Evolutionary conservation across 441 rosid species (phyloP).

Genomic region (Euphorbia neoarborescens): DNA sequence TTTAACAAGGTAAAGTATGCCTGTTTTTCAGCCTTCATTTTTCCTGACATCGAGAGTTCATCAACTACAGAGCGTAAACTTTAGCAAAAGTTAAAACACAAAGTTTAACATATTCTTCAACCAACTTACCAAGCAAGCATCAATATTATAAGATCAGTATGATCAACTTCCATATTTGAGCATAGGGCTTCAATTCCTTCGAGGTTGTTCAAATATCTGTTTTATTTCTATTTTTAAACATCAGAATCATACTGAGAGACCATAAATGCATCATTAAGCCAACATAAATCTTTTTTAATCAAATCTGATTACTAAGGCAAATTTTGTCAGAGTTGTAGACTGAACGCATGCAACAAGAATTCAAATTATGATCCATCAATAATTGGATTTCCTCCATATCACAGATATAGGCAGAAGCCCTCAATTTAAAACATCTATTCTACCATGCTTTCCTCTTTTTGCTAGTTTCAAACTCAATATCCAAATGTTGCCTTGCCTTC

Average conservation of each 20-base stretch:
- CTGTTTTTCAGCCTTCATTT: constrained; percentile 92
- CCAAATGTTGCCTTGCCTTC: not conserved
- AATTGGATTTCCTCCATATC: not conserved
- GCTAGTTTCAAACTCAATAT: not conserved
- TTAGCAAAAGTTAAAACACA: not conserved
- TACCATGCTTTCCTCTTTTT: not conserved
- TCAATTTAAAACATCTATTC: not conserved
- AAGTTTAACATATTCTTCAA: constrained; percentile 3
- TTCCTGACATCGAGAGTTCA: constrained; percentile 45
- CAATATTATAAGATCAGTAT: constrained; percentile 86
- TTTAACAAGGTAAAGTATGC: constrained; percentile 90
- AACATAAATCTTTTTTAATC: not conserved
- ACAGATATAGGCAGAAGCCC: not conserved
- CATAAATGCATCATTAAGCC: constrained; percentile 4
- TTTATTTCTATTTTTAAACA: no score
- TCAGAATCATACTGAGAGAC: constrained; percentile 6
- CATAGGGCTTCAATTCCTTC: constrained; percentile 88
- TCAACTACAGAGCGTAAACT: constrained; percentile 14
- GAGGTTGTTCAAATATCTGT: constrained; percentile 49
- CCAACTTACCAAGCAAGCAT: constrained; percentile 89
- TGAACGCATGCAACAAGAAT: not conserved
- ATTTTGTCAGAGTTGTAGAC: not conserved
- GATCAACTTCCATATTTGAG: constrained; percentile 73
- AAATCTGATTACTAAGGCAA: not conserved
- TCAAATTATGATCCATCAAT: not conserved